Evolutionary conservation across 2,329 filamentous ascomycete genomes (phyloP).

Genomic region (Monilinia polystroma): DNA sequence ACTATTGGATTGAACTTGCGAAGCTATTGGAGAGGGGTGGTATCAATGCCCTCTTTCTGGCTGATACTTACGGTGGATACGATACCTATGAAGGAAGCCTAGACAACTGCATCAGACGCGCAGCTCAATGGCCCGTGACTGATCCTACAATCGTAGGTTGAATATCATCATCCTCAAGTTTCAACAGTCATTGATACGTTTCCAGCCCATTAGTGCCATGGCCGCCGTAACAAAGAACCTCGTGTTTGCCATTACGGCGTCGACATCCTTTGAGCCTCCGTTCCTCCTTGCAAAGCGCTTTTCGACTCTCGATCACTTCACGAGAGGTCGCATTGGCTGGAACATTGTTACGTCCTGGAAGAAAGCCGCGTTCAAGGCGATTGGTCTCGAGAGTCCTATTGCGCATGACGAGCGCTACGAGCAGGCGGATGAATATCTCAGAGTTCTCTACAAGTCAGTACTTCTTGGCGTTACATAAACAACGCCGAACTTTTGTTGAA

Average conservation of each 20-base stretch:
- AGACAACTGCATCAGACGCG: slow-evolving; percentile 58
- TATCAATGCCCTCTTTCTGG: slow-evolving; percentile 65
- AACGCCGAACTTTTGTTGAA: slow-evolving; percentile 41
- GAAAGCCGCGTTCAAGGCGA: slow-evolving; percentile 62
- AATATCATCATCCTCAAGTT: background rate
- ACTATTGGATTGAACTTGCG: slow-evolving; percentile 64
- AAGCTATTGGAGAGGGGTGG: slow-evolving; percentile 60
- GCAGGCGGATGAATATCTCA: slow-evolving; percentile 62
- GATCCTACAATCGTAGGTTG: slow-evolving; percentile 59
- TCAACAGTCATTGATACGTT: background rate
- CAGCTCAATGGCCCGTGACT: slow-evolving; percentile 69
- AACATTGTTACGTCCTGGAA: slow-evolving; percentile 66
- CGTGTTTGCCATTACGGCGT: slow-evolving; percentile 64
- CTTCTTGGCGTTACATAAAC: slow-evolving; percentile 59
- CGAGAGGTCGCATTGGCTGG: slow-evolving; percentile 60
- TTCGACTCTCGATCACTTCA: slow-evolving; percentile 65
- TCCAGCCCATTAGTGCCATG: slow-evolving; percentile 62
- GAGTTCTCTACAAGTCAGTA: slow-evolving; percentile 65
- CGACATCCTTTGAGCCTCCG: slow-evolving; percentile 64
- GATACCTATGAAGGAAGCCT: slow-evolving; percentile 62
- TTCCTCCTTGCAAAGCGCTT: slow-evolving; percentile 65
- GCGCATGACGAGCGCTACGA: slow-evolving; percentile 65
- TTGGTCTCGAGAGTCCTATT: slow-evolving; percentile 56
- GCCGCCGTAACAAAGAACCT: slow-evolving; percentile 64
- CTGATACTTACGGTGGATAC: slow-evolving; percentile 59